Evolutionary conservation across 2,329 filamentous ascomycete genomes (phyloP), one percentile per base, ranked within the genome.

Genomic region (Penicillium sp.): DNA sequence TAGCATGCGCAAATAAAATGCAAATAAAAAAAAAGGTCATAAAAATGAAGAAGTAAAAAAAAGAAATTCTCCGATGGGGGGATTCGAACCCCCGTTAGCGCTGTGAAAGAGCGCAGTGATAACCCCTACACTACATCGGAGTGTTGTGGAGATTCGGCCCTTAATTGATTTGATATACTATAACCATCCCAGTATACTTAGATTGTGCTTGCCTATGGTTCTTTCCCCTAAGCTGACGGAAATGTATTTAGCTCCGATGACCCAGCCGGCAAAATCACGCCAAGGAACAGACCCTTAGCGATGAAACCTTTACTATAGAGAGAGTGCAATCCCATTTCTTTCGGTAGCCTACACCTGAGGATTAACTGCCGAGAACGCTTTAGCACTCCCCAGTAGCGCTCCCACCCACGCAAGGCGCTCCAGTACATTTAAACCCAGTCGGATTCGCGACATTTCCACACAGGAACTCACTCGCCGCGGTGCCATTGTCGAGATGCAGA

Each of bases 381-480:
- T 46, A 65, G 44, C 63, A 65, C n/a, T 60, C 64, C 23, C 60
- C 63, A 10, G 54, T 59, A 4, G 56, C 50, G 27, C 54, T 59
- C 4, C 38, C 29, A 15, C 56, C 56, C 9, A 59, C 50, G 46
- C 56, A 59, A 8, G 49, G 54, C 1, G 13, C 44, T 4, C 50
- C 54, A 6, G 44, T 59, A 5, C 57, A 59, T 10, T 52, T 38
- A 16, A 59, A 56, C 6, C 57, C 47, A 4, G 13, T n/a, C 1
- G 18, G 38, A 15, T 25, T 35, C n/a, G 29, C 52, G 10, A 68
- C 59, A 57, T 70, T 66, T 8, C 63, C 63, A 57, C 66, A 70
- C 1, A 69, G 49, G 45, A 65, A 69, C 21, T 62, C 51, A 12
- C 47, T 47, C 8, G 59, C 63, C 10, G 21, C 23, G 2, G 63